Evolutionary conservation across 2,329 filamentous ascomycete genomes (phyloP).

Genomic region (Sporothrix sp.): DNA sequence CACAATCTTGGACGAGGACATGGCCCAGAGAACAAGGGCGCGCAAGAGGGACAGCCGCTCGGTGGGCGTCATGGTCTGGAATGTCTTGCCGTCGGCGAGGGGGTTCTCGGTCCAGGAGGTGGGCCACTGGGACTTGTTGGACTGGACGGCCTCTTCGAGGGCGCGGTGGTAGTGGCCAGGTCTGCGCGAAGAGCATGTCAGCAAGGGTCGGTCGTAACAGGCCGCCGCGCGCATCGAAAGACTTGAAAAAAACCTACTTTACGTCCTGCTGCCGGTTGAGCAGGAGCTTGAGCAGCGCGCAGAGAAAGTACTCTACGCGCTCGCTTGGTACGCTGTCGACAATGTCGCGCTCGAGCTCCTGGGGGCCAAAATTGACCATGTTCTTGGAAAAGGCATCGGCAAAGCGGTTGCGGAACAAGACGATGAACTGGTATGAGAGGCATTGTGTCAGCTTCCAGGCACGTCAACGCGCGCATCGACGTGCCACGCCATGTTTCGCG

Average conservation of each 20-base stretch:
- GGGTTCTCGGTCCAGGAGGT: constrained; percentile 77
- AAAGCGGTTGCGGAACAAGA: constrained; percentile 95
- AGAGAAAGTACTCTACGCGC: constrained; percentile 78
- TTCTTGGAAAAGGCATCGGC: constrained; percentile 81
- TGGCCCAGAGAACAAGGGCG: constrained; percentile 76
- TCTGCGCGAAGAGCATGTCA: constrained; percentile 37
- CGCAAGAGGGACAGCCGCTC: constrained; percentile 79
- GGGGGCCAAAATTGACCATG: constrained; percentile 79
- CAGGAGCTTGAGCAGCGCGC: constrained; percentile 76
- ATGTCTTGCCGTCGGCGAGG: constrained; percentile 67
- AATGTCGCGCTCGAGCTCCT: constrained; percentile 86
- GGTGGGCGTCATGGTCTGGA: constrained; percentile 70
- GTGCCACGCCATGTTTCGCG: too few species aligned
- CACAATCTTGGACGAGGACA: constrained; percentile 78
- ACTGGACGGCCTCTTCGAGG: constrained; percentile 81
- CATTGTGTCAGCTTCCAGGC: constrained; percentile 25
- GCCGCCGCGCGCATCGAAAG: constrained; percentile 30
- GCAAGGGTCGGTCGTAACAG: not conserved
- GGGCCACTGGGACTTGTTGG: constrained; percentile 84
- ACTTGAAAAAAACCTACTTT: constrained; percentile 57
- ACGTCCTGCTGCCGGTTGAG: constrained; percentile 98
- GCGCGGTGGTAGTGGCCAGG: constrained; percentile 87
- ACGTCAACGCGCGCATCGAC: too few species aligned
- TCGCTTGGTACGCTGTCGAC: constrained; percentile 69
- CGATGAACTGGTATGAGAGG: constrained; percentile 63